Conservation (phyloP, 345 rosid genomes). For the Kandelia obovata region DNA sequence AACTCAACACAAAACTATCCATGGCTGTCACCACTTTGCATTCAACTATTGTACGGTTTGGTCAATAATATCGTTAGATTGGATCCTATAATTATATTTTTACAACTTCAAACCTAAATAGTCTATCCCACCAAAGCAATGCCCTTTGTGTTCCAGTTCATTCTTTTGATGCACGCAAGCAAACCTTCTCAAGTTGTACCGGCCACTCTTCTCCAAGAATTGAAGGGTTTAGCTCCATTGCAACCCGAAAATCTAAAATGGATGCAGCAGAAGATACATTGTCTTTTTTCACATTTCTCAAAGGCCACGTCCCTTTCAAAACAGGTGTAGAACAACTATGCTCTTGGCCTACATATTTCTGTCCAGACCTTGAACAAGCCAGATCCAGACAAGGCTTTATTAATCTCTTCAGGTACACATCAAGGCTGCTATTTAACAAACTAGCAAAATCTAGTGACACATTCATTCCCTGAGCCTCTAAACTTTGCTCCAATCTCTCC, state of each 20-base stretch:
- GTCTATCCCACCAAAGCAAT: too few species aligned
- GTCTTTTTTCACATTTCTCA: constrained; percentile 15
- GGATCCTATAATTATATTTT: too few species aligned
- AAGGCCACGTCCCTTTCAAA: constrained; percentile 21
- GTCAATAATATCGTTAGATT: too few species aligned
- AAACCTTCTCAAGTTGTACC: background rate
- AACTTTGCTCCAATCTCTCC: constrained; percentile 13
- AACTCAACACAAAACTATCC: constrained; percentile 18
- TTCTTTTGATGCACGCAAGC: background rate
- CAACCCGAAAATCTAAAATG: constrained; percentile 22
- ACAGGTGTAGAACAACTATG: constrained; percentile 6
- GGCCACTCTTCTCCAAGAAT: background rate
- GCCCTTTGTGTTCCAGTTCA: background rate
- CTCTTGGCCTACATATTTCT: constrained; percentile 15
- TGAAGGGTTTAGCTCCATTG: constrained; percentile 14
- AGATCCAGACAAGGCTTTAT: constrained; percentile 20
- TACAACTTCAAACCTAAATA: background rate
- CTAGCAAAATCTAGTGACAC: constrained; percentile 17
- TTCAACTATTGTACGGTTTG: too few species aligned
- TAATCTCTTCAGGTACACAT: constrained; percentile 20
- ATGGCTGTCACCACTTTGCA: too few species aligned
- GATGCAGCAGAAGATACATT: constrained; percentile 12
- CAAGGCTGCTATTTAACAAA: constrained; percentile 17
- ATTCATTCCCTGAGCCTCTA: constrained; percentile 16
- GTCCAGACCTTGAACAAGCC: constrained; percentile 14